phyloP scores from a whole-genome alignment of 169 alveolate genomes.

The Blepharisma undulans region DNA sequence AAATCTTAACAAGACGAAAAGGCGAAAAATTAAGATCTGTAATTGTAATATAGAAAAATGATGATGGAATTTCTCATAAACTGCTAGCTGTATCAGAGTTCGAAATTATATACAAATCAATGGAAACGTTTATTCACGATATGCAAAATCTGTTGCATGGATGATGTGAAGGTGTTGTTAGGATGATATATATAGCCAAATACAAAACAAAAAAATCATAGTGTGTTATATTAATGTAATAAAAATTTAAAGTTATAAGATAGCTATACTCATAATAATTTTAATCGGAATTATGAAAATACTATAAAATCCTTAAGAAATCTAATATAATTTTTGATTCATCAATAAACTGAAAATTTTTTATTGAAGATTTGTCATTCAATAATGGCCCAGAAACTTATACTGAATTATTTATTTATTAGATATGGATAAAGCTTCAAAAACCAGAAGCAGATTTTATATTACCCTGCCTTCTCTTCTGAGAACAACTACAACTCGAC shows the following conservation, averaged over 20 bases:
- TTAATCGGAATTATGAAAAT: not conserved
- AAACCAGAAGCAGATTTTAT: not conserved
- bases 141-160: not conserved
- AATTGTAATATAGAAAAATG: not conserved
- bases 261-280: too few relatives aligned
- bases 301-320: too few relatives aligned
- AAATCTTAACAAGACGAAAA: not conserved
- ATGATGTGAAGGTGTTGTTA: not conserved
- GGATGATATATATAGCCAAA: not conserved
- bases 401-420: too few relatives aligned
- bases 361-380: not conserved
- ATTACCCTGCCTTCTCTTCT: not conserved
- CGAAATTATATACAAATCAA: not conserved
- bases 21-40: slow-evolving; percentile 8
- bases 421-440: not conserved
- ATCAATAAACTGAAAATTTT: not conserved
- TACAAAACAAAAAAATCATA: too few relatives aligned
- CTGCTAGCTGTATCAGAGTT: not conserved
- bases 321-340: too few relatives aligned
- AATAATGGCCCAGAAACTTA: not conserved
- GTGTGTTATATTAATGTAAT: not conserved
- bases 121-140: not conserved
- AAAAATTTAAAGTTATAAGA: too few relatives aligned
- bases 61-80: not conserved
- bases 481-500: not conserved